Conservation (phyloP, 352 stramenopile genomes). For the Phytophthora pistaciae region DNA sequence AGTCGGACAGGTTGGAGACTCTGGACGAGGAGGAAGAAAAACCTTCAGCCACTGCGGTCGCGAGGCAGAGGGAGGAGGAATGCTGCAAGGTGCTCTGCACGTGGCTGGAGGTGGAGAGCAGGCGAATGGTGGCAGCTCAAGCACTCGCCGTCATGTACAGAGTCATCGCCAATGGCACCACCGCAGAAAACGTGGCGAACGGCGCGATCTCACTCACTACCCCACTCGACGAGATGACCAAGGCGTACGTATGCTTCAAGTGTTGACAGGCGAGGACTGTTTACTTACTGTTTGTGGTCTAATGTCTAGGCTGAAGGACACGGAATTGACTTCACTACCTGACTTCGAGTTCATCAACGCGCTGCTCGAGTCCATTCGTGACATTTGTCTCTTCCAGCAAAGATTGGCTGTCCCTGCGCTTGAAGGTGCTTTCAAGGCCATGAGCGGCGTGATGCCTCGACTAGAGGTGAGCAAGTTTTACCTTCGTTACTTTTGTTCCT, state of each 20-base stretch:
- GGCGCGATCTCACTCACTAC: conserved; percentile 28
- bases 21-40: conserved; percentile 48
- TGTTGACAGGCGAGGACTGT: no score
- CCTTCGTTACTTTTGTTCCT: background rate
- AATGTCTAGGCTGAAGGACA: conserved; percentile 43
- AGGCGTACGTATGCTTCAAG: conserved; percentile 35
- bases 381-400: conserved; percentile 54
- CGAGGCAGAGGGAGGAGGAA: conserved; percentile 41
- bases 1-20: conserved; percentile 31
- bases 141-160: conserved; percentile 51
- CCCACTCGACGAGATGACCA: conserved; percentile 38
- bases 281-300: no score
- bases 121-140: conserved; percentile 46
- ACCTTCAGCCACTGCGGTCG: conserved; percentile 18
- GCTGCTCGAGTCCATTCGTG: conserved; percentile 64
- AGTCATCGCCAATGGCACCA: conserved; percentile 28
- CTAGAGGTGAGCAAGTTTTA: conserved; percentile 53
- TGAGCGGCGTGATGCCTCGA: conserved; percentile 62
- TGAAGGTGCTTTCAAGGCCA: conserved; percentile 40
- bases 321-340: conserved; percentile 37
- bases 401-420: conserved; percentile 37
- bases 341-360: conserved; percentile 73
- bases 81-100: conserved; percentile 50
- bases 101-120: conserved; percentile 42
- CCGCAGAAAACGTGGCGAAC: conserved; percentile 25